Base-by-base conservation (phyloP, 2,329 filamentous ascomycete species). In the Pseudopithomyces maydicus region DNA sequence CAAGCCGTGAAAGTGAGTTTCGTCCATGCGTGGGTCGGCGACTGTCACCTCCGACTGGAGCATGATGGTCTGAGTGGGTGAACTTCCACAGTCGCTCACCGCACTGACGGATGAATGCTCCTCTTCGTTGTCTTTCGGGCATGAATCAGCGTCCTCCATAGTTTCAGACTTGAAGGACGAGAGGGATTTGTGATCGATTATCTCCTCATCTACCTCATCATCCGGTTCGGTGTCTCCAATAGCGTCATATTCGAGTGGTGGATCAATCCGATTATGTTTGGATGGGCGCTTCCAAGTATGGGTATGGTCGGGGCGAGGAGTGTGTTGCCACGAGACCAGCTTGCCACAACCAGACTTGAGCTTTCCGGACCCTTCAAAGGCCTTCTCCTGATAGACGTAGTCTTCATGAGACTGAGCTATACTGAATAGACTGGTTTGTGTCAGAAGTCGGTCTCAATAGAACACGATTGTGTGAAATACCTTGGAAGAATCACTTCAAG, bases 211-310 rank as follows among this genome's bases (percentile, higher is more conserved):
- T 19, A 10, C 2, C 17, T 52, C 32, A 20, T 70, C 64, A 11
- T 69, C 67, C 11, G 59, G 51, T 44, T 68, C 69, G 1, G 66
- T 68, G 36, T 71, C 67, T n/a, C 65, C 55, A 36, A 53, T 65
- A 6, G 59, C 65, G 1, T 22, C 54, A 3, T 65, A 56, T 22
- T 38, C 49, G 6, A 33, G 20, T 6, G 14, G 6, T 10, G 41
- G 3, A 29, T 26, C 29, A 11, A 2, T 3, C 19, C 29, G 29
- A 4, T n/a, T n/a, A 3, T 41, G n/a, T 14, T 1, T 23, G 15
- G 22, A 29, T 29, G 14, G 53, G 17, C 29, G 43, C 6, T 52
- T 56, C 19, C 20, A 19, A 11, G 20, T 19, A 12, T 15, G 11
- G 6, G 20, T 22, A 14, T 58, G 17, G 26, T 46, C 32, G 15